phyloP scores from a whole-genome alignment of 78 protist genomes.

The Tieghemostelium lacteum region DNA sequence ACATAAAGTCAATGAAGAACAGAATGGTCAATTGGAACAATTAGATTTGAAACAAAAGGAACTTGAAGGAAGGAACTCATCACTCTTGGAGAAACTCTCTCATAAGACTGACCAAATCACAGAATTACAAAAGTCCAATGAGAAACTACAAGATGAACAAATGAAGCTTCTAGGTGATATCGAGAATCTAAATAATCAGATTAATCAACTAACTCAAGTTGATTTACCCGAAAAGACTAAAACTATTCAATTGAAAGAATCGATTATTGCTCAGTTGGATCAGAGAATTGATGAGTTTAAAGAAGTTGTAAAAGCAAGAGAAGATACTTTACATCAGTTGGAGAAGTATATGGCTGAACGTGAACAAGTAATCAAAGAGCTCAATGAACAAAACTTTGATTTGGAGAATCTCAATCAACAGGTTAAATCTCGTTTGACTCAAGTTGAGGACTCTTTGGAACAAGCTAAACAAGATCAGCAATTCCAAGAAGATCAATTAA shows the following conservation, averaged over 20 bases:
- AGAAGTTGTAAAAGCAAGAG: neutral
- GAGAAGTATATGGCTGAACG: neutral
- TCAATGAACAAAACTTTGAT: neutral
- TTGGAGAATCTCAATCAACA: neutral
- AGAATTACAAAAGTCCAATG: too few relatives aligned
- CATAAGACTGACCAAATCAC: too few relatives aligned
- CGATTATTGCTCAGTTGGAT: neutral
- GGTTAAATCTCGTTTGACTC: neutral
- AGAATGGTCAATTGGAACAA: too few relatives aligned
- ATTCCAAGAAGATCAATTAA: neutral
- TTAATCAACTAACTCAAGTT: too few relatives aligned
- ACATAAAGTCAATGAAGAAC: too few relatives aligned
- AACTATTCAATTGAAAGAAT: neutral
- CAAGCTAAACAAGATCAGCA: neutral
- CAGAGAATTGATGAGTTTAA: neutral
- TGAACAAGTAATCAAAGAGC: neutral
- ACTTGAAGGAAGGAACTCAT: neutral
- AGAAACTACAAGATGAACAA: too few relatives aligned
- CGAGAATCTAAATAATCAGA: too few relatives aligned
- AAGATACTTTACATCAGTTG: neutral
- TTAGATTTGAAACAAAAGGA: too few relatives aligned
- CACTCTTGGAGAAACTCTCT: neutral
- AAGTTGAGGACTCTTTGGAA: neutral
- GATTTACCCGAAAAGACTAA: neutral
- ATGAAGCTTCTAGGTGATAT: too few relatives aligned